Percentiles rank a stretch among this genome's conserved stretches.
Evolutionary conservation across 2,329 filamentous ascomycete species (phyloP).

Genomic region (Penicillium sp.): DNA sequence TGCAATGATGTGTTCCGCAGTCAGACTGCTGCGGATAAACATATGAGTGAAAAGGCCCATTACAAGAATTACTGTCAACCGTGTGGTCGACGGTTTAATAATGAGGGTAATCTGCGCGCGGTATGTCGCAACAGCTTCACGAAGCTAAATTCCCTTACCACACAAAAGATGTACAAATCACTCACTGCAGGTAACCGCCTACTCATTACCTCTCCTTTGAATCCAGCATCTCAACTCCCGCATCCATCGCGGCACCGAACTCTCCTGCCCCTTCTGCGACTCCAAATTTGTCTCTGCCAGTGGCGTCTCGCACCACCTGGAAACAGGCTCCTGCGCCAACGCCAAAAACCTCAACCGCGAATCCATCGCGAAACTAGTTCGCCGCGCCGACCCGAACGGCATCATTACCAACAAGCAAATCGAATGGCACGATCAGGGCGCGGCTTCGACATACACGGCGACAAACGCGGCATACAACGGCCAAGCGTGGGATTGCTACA

Average conservation of each 20-base stretch:
- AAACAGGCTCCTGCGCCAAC: slow-evolving; percentile 45
- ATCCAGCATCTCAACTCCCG: slow-evolving; percentile 12
- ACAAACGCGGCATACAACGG: not conserved
- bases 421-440: not conserved
- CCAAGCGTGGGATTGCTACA: slow-evolving; percentile 2
- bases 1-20: slow-evolving; percentile 45
- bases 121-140: not conserved
- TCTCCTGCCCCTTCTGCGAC: slow-evolving; percentile 62
- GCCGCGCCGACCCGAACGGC: not conserved
- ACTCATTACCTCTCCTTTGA: too few species aligned
- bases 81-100: not conserved
- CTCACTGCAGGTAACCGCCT: not conserved
- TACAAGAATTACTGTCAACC: not conserved
- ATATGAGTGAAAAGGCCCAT: not conserved
- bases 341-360: not conserved
- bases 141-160: too few species aligned
- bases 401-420: not conserved
- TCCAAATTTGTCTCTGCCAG: slow-evolving; percentile 53
- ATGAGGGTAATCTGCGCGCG: not conserved
- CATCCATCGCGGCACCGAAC: slow-evolving; percentile 50
- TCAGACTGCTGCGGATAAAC: not conserved
- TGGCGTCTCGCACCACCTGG: slow-evolving; percentile 60
- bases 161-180: too few species aligned
- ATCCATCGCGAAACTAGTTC: not conserved
- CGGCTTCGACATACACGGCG: not conserved